phyloP scores from a whole-genome alignment of 306 rosid genomes.

The Phaseolus lunatus region DNA sequence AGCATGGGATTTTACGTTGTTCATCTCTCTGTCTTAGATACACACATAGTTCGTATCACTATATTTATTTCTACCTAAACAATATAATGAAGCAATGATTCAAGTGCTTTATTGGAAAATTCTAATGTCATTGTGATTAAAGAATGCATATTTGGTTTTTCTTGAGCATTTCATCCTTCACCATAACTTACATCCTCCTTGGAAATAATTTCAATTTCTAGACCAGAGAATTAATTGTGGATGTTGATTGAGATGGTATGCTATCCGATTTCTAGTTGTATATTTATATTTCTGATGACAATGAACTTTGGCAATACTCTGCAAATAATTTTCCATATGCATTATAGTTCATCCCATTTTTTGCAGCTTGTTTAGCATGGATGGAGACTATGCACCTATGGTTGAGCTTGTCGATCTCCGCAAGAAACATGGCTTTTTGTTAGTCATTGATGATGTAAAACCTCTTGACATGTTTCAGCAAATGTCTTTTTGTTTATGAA shows the following conservation, averaged over 20 bases:
- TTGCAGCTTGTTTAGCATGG: slow-evolving; percentile 98
- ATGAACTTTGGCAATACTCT: background rate
- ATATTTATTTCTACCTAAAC: slow-evolving; percentile 5
- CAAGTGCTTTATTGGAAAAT: slow-evolving; percentile 10
- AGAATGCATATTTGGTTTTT: background rate
- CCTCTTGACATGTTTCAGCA: slow-evolving; percentile 43
- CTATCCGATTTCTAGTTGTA: background rate
- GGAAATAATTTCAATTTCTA: slow-evolving; percentile 9
- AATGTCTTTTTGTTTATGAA: slow-evolving; percentile 19
- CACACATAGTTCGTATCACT: background rate
- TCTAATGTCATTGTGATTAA: slow-evolving; percentile 14
- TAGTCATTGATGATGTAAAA: slow-evolving; percentile 92
- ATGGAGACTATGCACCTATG: slow-evolving; percentile 94
- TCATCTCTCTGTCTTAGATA: background rate
- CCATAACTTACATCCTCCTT: background rate
- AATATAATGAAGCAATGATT: slow-evolving; percentile 6
- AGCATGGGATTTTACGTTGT: background rate
- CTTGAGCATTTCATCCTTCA: background rate
- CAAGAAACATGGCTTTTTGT: slow-evolving; percentile 75
- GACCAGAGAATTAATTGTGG: background rate
- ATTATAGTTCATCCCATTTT: slow-evolving; percentile 35
- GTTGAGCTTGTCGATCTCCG: slow-evolving; percentile 78
- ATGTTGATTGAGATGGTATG: slow-evolving; percentile 1
- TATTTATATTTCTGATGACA: slow-evolving; percentile 8
- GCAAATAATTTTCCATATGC: slow-evolving; percentile 7